Evolutionary conservation across 805 yeast genomes (phyloP), one percentile per base, ranked within the genome.

Genomic region (Schizosaccharomyces octosporus): DNA sequence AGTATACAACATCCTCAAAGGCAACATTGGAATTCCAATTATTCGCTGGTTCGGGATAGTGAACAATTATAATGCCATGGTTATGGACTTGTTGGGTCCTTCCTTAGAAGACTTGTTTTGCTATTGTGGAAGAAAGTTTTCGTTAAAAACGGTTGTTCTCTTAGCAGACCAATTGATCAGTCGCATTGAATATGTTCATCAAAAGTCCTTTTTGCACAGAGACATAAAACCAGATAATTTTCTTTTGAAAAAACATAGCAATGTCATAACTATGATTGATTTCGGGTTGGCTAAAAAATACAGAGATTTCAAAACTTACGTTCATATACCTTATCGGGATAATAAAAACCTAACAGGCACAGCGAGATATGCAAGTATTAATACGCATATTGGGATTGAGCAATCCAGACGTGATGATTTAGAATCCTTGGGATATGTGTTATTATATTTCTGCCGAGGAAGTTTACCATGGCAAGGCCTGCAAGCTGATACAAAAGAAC

Each of bases 391-490:
- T 71, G 98, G 98, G 62, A 85, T 90, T 67, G 98, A 90, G 72
- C 98, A 90, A 74, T 82, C 88, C 67, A 82, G 98, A 75, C 81
- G 98, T 71, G 98, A 90, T 73, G 98, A 90, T 72, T 78, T 90
- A 67, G 98, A 93, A 74, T 83, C 93, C 64, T 79, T 90, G 69
- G 97, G 96, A 60, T 90, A 90, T 71, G 97, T 90, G 62, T 77
- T 93, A 67, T 86, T 90, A 67, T 90, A 90, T 74, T 93, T 90
- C 71, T 85, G 95, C 72, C 81, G 95, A 63, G 97, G 98, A 57
- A 85, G 95, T 19, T 80, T 90, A 68, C 98, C 98, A 62, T 90
- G 98, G 98, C 98, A 90, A 74, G 98, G 98, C 3, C 79, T 90
- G 68, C 87, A 88, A 73, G 98, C 97, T 48, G 93, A 89, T 32